A percentile compares a stretch with the other conserved stretches of the same genome.
Evolutionary conservation across 2,329 filamentous ascomycete species (phyloP).

Genomic region (Emydomyces testavorans): DNA sequence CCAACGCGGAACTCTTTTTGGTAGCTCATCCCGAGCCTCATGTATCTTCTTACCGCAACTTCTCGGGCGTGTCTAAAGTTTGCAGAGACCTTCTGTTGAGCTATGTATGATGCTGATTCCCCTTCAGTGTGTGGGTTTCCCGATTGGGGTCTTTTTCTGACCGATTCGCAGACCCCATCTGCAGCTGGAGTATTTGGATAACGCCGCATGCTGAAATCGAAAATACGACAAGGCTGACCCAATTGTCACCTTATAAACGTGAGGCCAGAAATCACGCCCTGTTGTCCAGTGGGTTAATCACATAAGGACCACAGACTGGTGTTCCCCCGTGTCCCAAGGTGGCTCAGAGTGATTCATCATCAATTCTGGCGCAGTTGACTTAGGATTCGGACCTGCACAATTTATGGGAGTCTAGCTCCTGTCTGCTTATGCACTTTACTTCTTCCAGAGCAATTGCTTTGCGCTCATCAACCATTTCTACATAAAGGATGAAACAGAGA

Average conservation of each 20-base stretch:
- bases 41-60: neutral
- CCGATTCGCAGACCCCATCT: neutral
- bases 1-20: neutral
- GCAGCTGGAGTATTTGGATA: neutral
- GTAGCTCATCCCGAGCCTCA: neutral
- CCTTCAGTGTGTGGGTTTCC: neutral
- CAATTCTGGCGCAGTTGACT: neutral
- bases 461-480: too few relatives aligned
- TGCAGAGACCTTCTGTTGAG: too few relatives aligned
- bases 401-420: too few relatives aligned
- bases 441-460: neutral
- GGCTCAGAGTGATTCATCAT: neutral
- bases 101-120: neutral
- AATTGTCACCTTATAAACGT: neutral
- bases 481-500: too few relatives aligned
- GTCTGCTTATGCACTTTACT: neutral
- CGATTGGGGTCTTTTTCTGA: neutral
- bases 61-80: slow-evolving; percentile 2
- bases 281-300: too few relatives aligned
- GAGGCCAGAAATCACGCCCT: neutral
- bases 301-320: neutral
- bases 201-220: neutral
- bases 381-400: too few relatives aligned
- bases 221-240: neutral
- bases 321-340: neutral